phyloP scores from a whole-genome alignment of 345 rosid species.

The Gossypium ekmanianum region DNA sequence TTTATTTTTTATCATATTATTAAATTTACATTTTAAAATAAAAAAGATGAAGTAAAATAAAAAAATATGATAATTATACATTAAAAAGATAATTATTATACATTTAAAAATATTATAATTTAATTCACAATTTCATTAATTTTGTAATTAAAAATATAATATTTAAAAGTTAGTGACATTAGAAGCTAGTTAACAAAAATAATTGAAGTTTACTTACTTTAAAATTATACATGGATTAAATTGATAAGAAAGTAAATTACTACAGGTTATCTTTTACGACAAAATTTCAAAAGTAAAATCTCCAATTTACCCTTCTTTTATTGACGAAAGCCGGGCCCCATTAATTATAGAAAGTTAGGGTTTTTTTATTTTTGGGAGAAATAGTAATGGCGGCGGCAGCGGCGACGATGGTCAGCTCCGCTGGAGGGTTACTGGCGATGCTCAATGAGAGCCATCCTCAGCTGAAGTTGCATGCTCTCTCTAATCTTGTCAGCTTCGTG shows the following conservation, averaged over 20 bases:
- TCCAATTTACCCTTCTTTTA: background rate
- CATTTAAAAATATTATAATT: too few species aligned
- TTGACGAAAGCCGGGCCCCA: background rate
- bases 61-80: too few species aligned
- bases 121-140: too few species aligned
- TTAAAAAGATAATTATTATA: too few species aligned
- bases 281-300: background rate
- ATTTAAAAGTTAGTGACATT: background rate
- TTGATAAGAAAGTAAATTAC: too few species aligned
- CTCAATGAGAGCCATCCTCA: conserved; percentile 79
- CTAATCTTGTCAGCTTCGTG: conserved; percentile 73
- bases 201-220: too few species aligned
- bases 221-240: too few species aligned
- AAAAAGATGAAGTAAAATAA: too few species aligned
- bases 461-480: conserved; percentile 86
- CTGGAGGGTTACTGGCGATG: conserved; percentile 93
- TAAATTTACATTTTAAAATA: too few species aligned
- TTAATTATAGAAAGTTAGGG: background rate
- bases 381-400: conserved; percentile 34
- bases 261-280: background rate
- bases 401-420: conserved; percentile 80
- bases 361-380: background rate
- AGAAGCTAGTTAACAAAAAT: too few species aligned
- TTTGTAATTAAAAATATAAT: too few species aligned
- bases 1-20: too few species aligned